Conservation (phyloP, 2,329 filamentous ascomycete species). For the Epichloe coenophiala region DNA sequence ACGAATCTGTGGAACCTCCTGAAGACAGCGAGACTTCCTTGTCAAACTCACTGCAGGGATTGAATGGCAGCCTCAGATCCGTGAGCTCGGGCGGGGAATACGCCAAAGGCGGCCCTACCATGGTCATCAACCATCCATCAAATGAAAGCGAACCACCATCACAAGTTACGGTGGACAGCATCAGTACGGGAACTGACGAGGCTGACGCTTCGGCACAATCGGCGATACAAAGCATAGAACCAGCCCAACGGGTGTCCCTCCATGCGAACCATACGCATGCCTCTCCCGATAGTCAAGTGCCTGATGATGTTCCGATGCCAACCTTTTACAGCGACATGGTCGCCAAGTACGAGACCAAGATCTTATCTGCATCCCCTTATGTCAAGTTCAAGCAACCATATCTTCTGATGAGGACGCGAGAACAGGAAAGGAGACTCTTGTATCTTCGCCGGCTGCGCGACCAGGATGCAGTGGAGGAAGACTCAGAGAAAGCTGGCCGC, state of each 20-base stretch:
- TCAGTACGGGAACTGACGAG: conserved; percentile 14
- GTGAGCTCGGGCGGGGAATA: conserved; percentile 20
- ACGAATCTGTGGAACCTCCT: conserved; percentile 80
- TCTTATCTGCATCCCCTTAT: conserved; percentile 89
- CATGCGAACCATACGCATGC: conserved; percentile 31
- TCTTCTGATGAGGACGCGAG: conserved; percentile 78
- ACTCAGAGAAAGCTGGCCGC: conserved; percentile 47
- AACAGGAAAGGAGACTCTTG: conserved; percentile 73
- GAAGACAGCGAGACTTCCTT: conserved; percentile 35
- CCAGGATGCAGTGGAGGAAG: conserved; percentile 50
- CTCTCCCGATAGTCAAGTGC: conserved; percentile 43
- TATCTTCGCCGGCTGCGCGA: conserved; percentile 75
- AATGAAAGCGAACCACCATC: conserved; percentile 24
- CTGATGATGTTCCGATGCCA: conserved; percentile 70
- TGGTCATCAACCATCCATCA: conserved; percentile 22
- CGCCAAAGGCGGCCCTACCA: conserved; percentile 16
- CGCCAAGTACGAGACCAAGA: conserved; percentile 80
- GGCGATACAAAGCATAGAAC: conserved; percentile 13
- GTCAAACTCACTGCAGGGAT: conserved; percentile 25
- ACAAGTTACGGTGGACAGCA: conserved; percentile 19
- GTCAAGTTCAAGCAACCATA: conserved; percentile 93
- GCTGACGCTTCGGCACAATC: conserved; percentile 15
- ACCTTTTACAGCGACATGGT: conserved; percentile 95
- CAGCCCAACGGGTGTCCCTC: conserved; percentile 19
- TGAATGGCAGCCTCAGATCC: conserved; percentile 26